Conservation (phyloP, 2,329 filamentous ascomycete species). For the Pseudocercospora pini-densiflorae region DNA sequence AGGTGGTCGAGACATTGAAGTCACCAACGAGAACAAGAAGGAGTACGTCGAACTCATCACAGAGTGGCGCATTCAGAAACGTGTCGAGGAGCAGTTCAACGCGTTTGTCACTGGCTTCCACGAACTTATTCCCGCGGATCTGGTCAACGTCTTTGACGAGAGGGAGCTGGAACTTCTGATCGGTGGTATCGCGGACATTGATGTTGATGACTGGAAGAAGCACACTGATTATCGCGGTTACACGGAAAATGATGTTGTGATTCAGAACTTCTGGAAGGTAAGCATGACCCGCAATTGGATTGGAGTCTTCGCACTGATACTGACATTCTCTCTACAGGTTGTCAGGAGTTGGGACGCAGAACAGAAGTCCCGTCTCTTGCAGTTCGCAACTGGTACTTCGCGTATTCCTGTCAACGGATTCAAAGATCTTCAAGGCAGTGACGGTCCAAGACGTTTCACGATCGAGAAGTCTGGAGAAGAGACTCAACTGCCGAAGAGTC, state of each 20-base stretch:
- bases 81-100: constrained; percentile 97
- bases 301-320: too few relatives aligned
- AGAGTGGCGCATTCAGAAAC: constrained; percentile 99
- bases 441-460: constrained; percentile 92
- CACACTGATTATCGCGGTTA: constrained; percentile 99
- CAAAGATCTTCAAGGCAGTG: constrained; percentile 97
- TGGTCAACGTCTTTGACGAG: constrained; percentile 99
- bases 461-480: constrained; percentile 97
- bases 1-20: constrained; percentile 85
- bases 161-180: constrained; percentile 95
- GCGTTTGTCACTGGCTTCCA: constrained; percentile 98
- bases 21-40: constrained; percentile 98
- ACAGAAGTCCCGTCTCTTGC: constrained; percentile 93
- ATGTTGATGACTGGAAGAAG: constrained; percentile 99
- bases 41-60: constrained; percentile 99
- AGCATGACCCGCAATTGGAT: constrained; percentile 23
- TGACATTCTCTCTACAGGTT: constrained; percentile 52
- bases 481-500: constrained; percentile 89
- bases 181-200: constrained; percentile 99
- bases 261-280: constrained; percentile 97
- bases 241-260: constrained; percentile 95
- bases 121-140: constrained; percentile 92
- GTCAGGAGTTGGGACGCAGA: constrained; percentile 97
- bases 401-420: constrained; percentile 99
- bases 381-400: constrained; percentile 97